Evolutionary conservation across 148 eudicot species (phyloP).

Genomic region (Camellia sinensis): DNA sequence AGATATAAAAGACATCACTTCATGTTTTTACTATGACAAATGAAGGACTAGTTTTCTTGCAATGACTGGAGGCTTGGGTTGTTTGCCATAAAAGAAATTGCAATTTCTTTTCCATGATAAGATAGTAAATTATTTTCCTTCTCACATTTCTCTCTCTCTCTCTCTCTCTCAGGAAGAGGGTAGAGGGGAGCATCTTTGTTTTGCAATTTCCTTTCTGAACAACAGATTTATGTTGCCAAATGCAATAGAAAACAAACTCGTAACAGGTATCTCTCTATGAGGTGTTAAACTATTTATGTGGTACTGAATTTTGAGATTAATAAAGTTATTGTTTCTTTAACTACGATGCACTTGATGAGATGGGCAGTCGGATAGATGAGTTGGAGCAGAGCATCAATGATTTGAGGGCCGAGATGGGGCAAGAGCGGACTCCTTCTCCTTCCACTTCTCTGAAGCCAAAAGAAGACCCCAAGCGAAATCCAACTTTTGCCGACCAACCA

Average conservation of each 20-base stretch:
- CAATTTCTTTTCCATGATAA: too few relatives aligned
- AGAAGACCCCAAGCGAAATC: conserved; percentile 33
- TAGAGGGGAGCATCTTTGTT: too few relatives aligned
- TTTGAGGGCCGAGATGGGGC: conserved; percentile 73
- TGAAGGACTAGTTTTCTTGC: too few relatives aligned
- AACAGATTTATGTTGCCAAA: not conserved
- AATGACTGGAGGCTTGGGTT: too few relatives aligned
- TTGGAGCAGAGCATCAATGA: conserved; percentile 85
- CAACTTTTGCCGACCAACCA: too few relatives aligned
- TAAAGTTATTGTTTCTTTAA: conserved; percentile 37
- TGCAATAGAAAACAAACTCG: too few relatives aligned
- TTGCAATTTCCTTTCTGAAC: not conserved
- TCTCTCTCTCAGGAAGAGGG: too few relatives aligned
- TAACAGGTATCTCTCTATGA: not conserved
- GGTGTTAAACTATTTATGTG: not conserved
- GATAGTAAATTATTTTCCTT: too few relatives aligned
- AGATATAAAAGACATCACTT: too few relatives aligned
- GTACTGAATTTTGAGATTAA: not conserved
- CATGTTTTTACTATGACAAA: too few relatives aligned
- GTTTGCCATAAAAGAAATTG: too few relatives aligned
- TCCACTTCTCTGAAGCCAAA: conserved; percentile 41
- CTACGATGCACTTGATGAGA: conserved; percentile 68
- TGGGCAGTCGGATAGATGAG: conserved; percentile 79
- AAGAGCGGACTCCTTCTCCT: conserved; percentile 72
- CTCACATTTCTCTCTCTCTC: too few relatives aligned